Evolutionary conservation across 352 stramenopile genomes (phyloP), one percentile per base, ranked within the genome.

Genomic region (Plasmopara muralis): DNA sequence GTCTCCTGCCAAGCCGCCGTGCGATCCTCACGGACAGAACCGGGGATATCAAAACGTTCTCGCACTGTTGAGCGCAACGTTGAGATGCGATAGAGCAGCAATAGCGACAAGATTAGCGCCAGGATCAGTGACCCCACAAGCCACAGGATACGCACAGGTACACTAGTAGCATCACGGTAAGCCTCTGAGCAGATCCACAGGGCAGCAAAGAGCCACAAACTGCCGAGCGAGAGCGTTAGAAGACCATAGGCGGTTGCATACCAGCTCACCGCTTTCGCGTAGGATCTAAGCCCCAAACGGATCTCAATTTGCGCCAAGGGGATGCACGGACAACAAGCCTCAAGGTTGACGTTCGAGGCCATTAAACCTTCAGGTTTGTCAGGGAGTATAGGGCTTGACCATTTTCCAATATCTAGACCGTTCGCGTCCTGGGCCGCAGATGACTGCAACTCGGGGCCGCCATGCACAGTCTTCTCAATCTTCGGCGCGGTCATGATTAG

Each of bases 1-100:
- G 57, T 62, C 50, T 72, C 64, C 50, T 69, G 60, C 60, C 55
- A 69, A 29, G 60, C 64, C 0, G 64, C 64, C 38, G 64, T 64
- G 46, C 60, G 64, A 43, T 72, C 64, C 43, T 72, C 64, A 13
- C 56, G 52, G 1, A 58, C 40, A 13, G 55, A 67, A 4, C 64
- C 64, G 9, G 64, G 64, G 18, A 72, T 69, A 53, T 69, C 64
- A 41, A 72, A 72, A 15, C 56, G 52, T 16, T 72, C 60, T 0
- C 60, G 55, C 8, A 67, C 53, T 0, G 41, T 34, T 0, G 48
- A 34, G 45, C 64, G 64, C 20, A 67, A 39, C 9, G 15, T 46
- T 30, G 64, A 52, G 41, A 72, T 62, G 16, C 64, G 60, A 33
- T 53, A 34, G 33, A 66, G 37, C n/a, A 72, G 52, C 35, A 68